Evolutionary conservation across 2,329 filamentous ascomycete genomes (phyloP).

Genomic region (Alternaria hordeiaustralica): DNA sequence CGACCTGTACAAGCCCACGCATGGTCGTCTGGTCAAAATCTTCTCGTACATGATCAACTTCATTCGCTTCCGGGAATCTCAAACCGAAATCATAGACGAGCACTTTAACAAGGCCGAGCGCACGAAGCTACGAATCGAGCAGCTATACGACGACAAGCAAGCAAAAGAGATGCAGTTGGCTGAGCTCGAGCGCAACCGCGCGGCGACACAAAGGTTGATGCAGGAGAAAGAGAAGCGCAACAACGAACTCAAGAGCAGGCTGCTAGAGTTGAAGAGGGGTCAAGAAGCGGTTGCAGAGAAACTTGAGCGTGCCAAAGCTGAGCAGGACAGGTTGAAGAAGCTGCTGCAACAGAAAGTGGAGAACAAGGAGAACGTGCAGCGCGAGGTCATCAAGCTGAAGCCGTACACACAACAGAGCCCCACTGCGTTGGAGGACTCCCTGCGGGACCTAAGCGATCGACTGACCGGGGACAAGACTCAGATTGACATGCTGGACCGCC

Average conservation of each 20-base stretch:
- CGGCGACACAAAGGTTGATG: constrained; percentile 80
- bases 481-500: constrained; percentile 85
- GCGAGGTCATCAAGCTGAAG: constrained; percentile 86
- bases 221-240: constrained; percentile 86
- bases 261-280: constrained; percentile 79
- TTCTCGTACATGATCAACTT: constrained; percentile 99
- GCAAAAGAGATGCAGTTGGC: constrained; percentile 80
- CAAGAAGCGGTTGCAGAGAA: constrained; percentile 85
- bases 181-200: constrained; percentile 80
- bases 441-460: constrained; percentile 82
- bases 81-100: constrained; percentile 87
- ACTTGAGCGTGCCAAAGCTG: constrained; percentile 80
- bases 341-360: constrained; percentile 75
- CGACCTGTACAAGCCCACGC: constrained; percentile 89
- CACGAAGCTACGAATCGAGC: constrained; percentile 86
- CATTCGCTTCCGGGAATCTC: constrained; percentile 92
- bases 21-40: constrained; percentile 89
- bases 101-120: constrained; percentile 91
- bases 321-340: constrained; percentile 77
- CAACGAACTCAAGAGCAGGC: constrained; percentile 80
- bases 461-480: constrained; percentile 79
- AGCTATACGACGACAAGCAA: constrained; percentile 83
- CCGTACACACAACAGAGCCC: constrained; percentile 94
- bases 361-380: constrained; percentile 72
- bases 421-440: constrained; percentile 77